Evolutionary conservation across 768 basidiomycete genomes (phyloP).

Genomic region (Jaapia argillacea): DNA sequence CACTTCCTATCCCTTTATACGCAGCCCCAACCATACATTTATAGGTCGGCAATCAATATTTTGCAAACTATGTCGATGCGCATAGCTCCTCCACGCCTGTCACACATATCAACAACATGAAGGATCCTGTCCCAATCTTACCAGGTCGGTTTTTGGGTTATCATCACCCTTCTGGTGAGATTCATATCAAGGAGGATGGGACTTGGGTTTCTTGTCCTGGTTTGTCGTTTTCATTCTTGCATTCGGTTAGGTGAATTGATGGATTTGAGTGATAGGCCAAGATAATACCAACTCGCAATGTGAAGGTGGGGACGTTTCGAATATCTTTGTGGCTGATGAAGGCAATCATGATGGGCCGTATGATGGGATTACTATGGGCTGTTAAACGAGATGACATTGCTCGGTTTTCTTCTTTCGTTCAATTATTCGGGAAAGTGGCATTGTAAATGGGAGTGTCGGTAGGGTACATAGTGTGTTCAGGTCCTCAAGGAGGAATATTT

Average conservation of each 20-base stretch:
- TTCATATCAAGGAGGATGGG: constrained; percentile 6
- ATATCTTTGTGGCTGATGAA: constrained; percentile 9
- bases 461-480: too few species aligned
- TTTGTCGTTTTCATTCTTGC: too few species aligned
- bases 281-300: constrained; percentile 13
- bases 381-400: too few species aligned
- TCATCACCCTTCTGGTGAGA: constrained; percentile 24
- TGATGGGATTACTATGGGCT: constrained; percentile 11
- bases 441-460: too few species aligned
- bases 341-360: constrained; percentile 18
- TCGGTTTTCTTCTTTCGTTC: too few species aligned
- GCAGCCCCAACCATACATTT: too few species aligned
- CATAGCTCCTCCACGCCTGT: constrained; percentile 1
- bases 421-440: too few species aligned
- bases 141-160: constrained; percentile 30
- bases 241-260: neutral
- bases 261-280: constrained; percentile 9
- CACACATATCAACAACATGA: constrained; percentile 9
- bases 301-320: constrained; percentile 14
- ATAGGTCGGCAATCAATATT: constrained; percentile 14
- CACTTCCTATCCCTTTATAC: too few species aligned
- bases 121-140: constrained; percentile 28
- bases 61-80: constrained; percentile 12
- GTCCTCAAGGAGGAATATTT: too few species aligned
- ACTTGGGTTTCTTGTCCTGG: constrained; percentile 15